Base-by-base conservation (phyloP, 257 asterid genomes). In the Capsicum baccatum region DNA sequence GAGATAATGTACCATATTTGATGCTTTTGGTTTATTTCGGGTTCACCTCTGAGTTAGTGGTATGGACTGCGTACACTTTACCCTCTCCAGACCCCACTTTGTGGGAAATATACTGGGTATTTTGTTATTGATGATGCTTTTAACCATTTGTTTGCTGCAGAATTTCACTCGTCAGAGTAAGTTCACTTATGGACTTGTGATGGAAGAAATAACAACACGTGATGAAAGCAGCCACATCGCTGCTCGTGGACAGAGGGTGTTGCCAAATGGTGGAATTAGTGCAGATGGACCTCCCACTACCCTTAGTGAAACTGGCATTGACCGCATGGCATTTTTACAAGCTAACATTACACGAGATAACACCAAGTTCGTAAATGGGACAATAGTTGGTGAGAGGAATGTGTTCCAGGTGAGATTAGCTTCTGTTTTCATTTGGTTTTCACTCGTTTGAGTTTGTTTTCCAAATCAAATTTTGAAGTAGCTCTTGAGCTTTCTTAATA, bases 221-320 rank as follows among this genome's bases (percentile, higher is more conserved):
- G 99, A 95, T 83, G 99, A 97, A 88, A 89, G 94, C 95, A 95
- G 99, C 83, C 93, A 95, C 86, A 97, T 97, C 57, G 86, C 98
- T 87, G 86, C 99, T 79, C 92, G 91, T 82, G 98, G 98, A 80
- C 99, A 95, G 87, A 91, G 99, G 90, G 89, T 97, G 81, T 83
- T 97, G 89, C 97, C 99, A 60, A 95, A 93, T 89, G 99, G 99
- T 79, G 99, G 99, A 87, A 91, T 94, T 83, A 95, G 99, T 83
- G 92, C 94, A 44, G 99, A 97, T 91, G 99, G 99, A 86, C 99
- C 99, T 76, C 98, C 99, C 37, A 97, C 99, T 55, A 97, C 99
- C 33, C 97, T 97, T 83, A 97, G 99, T 83, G 99, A 98, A 87
- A 95, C 97, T 66, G 98, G 99, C 86, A 92, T 94, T 74, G 99